phyloP scores from a whole-genome alignment of 2,329 filamentous ascomycete genomes.

The Capronia americana region DNA sequence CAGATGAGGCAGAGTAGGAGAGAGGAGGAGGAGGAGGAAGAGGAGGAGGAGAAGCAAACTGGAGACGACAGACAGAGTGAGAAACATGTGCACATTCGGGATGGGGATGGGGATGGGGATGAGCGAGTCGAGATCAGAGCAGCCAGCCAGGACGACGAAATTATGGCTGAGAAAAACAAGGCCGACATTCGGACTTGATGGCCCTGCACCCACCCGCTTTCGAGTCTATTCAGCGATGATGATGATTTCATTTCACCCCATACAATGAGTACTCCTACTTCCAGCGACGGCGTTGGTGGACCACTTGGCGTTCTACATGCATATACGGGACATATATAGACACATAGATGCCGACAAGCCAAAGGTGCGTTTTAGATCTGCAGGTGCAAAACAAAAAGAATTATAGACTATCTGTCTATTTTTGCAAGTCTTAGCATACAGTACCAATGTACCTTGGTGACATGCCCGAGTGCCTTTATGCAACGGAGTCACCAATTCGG shows the following conservation, averaged over 20 bases:
- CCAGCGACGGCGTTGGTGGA: not conserved
- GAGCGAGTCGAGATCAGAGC: not conserved
- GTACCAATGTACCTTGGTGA: not conserved
- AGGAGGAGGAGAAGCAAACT: not conserved
- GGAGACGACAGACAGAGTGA: not conserved
- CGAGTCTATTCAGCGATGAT: not conserved
- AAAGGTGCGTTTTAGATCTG: too few species aligned
- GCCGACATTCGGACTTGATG: not conserved
- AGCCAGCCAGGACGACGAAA: not conserved
- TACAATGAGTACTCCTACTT: not conserved
- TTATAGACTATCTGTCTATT: too few species aligned
- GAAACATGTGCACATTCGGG: not conserved
- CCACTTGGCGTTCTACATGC: too few species aligned
- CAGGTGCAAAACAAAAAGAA: too few species aligned
- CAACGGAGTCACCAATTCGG: not conserved
- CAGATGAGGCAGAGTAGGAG: slow-evolving; percentile 31
- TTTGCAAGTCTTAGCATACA: too few species aligned
- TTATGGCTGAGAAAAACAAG: not conserved
- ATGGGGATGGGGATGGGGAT: not conserved
- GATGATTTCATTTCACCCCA: too few species aligned
- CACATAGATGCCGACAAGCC: too few species aligned
- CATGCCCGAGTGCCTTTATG: not conserved
- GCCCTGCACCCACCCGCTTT: not conserved
- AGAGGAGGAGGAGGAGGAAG: not conserved
- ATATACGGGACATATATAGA: too few species aligned